phyloP scores from a whole-genome alignment of 192 early-diverging fungal genomes.

The Phycomyces nitens region DNA sequence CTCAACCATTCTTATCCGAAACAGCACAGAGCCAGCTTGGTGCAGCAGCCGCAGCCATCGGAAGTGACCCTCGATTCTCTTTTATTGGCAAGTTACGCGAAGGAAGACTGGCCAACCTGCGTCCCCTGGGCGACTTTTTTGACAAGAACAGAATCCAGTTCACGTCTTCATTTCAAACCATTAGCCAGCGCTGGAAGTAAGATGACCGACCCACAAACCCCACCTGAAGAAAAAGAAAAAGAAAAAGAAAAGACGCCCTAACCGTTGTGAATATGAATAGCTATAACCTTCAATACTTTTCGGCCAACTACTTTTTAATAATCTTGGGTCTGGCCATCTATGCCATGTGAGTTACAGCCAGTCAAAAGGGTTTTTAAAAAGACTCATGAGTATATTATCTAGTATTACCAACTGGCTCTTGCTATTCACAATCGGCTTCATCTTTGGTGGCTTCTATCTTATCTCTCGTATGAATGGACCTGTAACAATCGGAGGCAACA shows the following conservation, averaged over 20 bases:
- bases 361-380: not conserved
- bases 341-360: constrained; percentile 45
- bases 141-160: constrained; percentile 51
- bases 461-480: constrained; percentile 45
- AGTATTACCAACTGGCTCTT: constrained; percentile 51
- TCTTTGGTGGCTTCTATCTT: constrained; percentile 45
- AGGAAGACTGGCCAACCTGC: constrained; percentile 47
- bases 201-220: not conserved
- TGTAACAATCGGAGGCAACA: constrained; percentile 34
- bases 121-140: constrained; percentile 54
- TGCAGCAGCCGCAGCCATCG: constrained; percentile 19
- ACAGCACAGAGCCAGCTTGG: constrained; percentile 6
- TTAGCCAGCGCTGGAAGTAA: constrained; percentile 37
- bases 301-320: constrained; percentile 58
- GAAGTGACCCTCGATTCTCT: constrained; percentile 38
- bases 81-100: constrained; percentile 46
- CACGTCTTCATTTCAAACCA: constrained; percentile 36
- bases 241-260: no score
- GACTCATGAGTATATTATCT: not conserved
- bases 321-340: constrained; percentile 52
- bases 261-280: constrained; percentile 25
- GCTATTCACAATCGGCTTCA: constrained; percentile 47
- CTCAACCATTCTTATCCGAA: not conserved
- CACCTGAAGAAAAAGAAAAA: no score
- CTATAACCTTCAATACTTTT: constrained; percentile 59